Percentiles rank a stretch among this genome's conserved stretches.
Evolutionary conservation across 805 yeast species (phyloP).

Genomic region (Zygosaccharomyces pseudorouxii): DNA sequence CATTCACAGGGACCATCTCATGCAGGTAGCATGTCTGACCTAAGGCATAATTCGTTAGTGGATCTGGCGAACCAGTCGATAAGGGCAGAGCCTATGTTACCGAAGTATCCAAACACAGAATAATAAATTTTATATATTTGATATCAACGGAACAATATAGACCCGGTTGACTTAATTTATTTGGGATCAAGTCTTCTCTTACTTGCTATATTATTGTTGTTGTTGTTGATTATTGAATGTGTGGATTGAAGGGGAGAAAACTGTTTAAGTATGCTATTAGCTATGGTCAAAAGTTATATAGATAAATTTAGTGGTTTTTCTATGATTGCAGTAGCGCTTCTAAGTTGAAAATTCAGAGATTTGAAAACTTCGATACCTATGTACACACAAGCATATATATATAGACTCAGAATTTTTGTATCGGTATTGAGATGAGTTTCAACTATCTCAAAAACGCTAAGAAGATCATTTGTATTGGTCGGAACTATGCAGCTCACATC

Average conservation of each 20-base stretch:
- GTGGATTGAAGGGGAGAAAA: too few relatives aligned
- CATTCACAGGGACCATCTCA: slow-evolving; percentile 3
- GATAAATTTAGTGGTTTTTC: too few relatives aligned
- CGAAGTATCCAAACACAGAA: slow-evolving; percentile 13
- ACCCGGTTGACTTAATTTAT: background rate
- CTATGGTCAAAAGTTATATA: too few relatives aligned
- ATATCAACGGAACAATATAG: background rate
- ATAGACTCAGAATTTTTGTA: background rate
- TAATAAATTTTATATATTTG: background rate
- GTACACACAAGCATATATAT: too few relatives aligned
- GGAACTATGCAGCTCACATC: slow-evolving; percentile 96
- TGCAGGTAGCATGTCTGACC: slow-evolving; percentile 7
- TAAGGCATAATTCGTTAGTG: slow-evolving; percentile 12
- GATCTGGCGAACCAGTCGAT: slow-evolving; percentile 8
- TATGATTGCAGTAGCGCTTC: too few relatives aligned
- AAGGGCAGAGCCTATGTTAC: slow-evolving; percentile 5
- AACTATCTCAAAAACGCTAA: slow-evolving; percentile 57
- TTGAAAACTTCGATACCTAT: too few relatives aligned
- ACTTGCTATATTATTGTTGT: background rate
- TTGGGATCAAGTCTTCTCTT: background rate
- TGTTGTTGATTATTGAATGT: too few relatives aligned
- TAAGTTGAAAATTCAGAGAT: too few relatives aligned
- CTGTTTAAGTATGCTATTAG: too few relatives aligned
- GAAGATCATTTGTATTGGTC: slow-evolving; percentile 90
- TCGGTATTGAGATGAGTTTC: slow-evolving; percentile 39